A percentile compares a stretch with the other conserved stretches of the same genome.
These are phyloP conservation scores for Alternaria hordeiaustralica DNA, from an alignment of 2,329 filamentous ascomycete species.

Conservation along the genomic window DNA sequence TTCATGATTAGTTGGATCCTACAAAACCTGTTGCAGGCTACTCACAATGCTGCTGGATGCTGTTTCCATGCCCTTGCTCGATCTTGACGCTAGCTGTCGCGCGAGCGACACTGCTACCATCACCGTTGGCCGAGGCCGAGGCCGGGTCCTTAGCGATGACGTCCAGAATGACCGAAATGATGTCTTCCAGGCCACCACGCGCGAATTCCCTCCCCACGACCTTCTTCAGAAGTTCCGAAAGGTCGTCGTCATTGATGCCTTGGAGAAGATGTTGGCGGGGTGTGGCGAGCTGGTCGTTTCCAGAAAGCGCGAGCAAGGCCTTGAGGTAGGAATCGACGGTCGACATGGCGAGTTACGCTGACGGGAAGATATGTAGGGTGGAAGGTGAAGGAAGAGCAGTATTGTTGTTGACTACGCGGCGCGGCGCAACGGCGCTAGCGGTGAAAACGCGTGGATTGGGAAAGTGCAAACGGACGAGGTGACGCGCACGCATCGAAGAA, in stretches of 20 bases:
- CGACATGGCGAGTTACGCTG: not conserved
- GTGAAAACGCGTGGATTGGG: not conserved
- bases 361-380: accelerated
- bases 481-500: not conserved
- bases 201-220: not conserved
- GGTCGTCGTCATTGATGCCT: not conserved
- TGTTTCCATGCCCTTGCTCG: accelerated
- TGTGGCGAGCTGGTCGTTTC: not conserved
- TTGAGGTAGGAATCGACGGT: not conserved
- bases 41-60: not conserved
- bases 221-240: not conserved
- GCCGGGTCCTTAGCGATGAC: not conserved
- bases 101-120: not conserved
- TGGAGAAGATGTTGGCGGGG: not conserved
- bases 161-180: not conserved
- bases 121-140: not conserved
- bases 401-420: not conserved
- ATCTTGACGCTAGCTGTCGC: not conserved
- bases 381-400: not conserved
- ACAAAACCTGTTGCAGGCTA: no score
- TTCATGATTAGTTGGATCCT: no score
- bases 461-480: not conserved
- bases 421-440: not conserved
- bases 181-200: not conserved
- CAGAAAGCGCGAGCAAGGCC: constrained; percentile 2